Evolutionary conservation across 768 basidiomycete genomes (phyloP).

Genomic region (Chiua virens): DNA sequence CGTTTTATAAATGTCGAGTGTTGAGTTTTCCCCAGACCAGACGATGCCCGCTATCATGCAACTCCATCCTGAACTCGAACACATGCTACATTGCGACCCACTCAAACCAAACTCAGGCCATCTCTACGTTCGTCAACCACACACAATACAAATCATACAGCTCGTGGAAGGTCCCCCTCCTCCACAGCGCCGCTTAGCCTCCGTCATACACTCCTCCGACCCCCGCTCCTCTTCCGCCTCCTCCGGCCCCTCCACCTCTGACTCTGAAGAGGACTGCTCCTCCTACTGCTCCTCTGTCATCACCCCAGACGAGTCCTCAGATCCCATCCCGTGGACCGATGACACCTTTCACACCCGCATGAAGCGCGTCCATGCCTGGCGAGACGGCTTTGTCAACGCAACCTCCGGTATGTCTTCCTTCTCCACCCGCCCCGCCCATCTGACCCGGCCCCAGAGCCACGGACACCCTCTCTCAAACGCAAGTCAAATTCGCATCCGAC

Average conservation of each 20-base stretch:
- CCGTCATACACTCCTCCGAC: conserved; percentile 34
- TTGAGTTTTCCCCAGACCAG: conserved; percentile 11
- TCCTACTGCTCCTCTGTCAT: conserved; percentile 75
- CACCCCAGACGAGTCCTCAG: conserved; percentile 38
- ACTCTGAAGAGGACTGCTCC: conserved; percentile 47
- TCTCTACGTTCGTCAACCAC: conserved; percentile 48
- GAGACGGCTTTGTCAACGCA: conserved; percentile 54
- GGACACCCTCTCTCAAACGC: conserved; percentile 49
- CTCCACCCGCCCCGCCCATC: background rate
- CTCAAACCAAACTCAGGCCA: conserved; percentile 40
- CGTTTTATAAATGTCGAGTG: conserved; percentile 19
- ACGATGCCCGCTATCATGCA: conserved; percentile 26
- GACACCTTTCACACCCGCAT: conserved; percentile 57
- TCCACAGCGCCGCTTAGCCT: conserved; percentile 45
- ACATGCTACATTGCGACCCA: conserved; percentile 31
- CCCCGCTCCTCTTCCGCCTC: conserved; percentile 41
- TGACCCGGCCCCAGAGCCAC: conserved; percentile 15
- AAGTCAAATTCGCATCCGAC: conserved; percentile 37
- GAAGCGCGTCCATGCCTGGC: conserved; percentile 72
- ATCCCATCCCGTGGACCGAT: conserved; percentile 32
- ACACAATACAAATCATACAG: conserved; percentile 66
- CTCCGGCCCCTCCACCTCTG: conserved; percentile 37
- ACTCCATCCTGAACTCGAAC: conserved; percentile 19
- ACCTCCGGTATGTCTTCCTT: conserved; percentile 41
- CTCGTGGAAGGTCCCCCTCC: conserved; percentile 62